Percentiles rank a stretch among this genome's conserved stretches.
These are phyloP conservation scores for Arabidopsis arenosa DNA, from an alignment of 345 rosid genomes.

Conservation along the genomic window DNA sequence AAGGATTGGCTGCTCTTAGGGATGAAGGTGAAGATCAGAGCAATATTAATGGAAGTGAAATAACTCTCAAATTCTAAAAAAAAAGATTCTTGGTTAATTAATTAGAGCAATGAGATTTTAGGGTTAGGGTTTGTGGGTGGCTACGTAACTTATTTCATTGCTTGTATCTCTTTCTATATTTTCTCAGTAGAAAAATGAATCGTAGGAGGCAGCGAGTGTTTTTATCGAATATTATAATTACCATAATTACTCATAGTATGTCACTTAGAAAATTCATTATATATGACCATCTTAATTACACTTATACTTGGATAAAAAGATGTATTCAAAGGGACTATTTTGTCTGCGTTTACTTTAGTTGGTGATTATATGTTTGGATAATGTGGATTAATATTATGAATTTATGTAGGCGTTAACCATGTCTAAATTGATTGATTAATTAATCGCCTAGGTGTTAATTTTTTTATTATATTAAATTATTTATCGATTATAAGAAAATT, in stretches of 20 bases:
- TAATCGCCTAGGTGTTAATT: too few species aligned
- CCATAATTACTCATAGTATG: too few species aligned
- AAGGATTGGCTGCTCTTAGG: constrained; percentile 67
- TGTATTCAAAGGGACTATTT: not conserved
- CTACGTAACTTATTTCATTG: constrained; percentile 32
- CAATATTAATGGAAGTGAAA: constrained; percentile 78
- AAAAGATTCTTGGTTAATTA: not conserved
- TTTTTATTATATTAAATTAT: too few species aligned
- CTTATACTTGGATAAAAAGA: not conserved
- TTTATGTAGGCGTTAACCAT: not conserved
- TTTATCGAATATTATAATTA: constrained; percentile 23
- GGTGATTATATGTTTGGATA: constrained; percentile 12
- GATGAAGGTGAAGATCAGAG: constrained; percentile 75
- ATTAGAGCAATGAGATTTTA: constrained; percentile 31
- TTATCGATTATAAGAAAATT: not conserved
- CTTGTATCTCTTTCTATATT: constrained; percentile 31
- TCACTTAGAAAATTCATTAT: constrained; percentile 8
- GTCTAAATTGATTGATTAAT: not conserved
- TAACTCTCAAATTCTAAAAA: constrained; percentile 75
- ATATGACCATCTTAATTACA: constrained; percentile 3
- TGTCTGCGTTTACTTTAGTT: constrained; percentile 10
- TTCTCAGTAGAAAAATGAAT: constrained; percentile 4
- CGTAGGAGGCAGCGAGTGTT: constrained; percentile 18
- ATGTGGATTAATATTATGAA: not conserved
- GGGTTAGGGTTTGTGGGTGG: constrained; percentile 41